phyloP scores from a whole-genome alignment of 2,329 filamentous ascomycete species.

The Cladosporium sp. region DNA sequence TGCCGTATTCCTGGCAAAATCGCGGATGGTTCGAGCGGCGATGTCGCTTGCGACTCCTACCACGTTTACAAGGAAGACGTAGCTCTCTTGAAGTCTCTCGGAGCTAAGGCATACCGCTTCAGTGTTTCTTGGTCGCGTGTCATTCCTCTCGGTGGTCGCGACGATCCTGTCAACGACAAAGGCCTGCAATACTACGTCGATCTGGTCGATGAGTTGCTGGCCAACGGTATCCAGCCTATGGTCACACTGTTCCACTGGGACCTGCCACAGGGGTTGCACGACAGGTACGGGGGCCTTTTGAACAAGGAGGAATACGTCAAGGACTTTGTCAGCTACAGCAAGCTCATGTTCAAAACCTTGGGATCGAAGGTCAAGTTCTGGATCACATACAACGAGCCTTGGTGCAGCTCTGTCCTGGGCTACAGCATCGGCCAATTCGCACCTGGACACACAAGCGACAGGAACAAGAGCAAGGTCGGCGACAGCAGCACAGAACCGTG shows the following conservation, averaged over 20 bases:
- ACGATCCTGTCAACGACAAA: conserved; percentile 76
- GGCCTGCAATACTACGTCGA: conserved; percentile 77
- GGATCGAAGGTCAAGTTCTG: conserved; percentile 77
- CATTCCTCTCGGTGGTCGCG: conserved; percentile 79
- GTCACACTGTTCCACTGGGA: conserved; percentile 90
- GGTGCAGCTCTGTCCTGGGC: conserved; percentile 78
- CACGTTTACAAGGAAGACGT: conserved; percentile 77
- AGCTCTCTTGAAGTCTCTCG: conserved; percentile 70
- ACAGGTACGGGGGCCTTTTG: conserved; percentile 77
- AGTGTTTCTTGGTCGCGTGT: conserved; percentile 81
- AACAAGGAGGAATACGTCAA: conserved; percentile 80
- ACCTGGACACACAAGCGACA: conserved; percentile 77
- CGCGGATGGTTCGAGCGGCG: conserved; percentile 72
- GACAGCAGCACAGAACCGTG: conserved; percentile 78
- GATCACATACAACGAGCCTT: conserved; percentile 64
- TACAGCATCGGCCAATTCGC: conserved; percentile 78
- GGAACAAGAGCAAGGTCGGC: conserved; percentile 67
- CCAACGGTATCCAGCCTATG: conserved; percentile 74
- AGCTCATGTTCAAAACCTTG: conserved; percentile 71
- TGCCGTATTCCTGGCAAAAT: conserved; percentile 79
- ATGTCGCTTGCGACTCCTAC: conserved; percentile 83
- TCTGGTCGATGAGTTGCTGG: conserved; percentile 75
- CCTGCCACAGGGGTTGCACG: conserved; percentile 73
- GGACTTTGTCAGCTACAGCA: conserved; percentile 78
- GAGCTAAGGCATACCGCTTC: conserved; percentile 77